Evolutionary conservation across 352 stramenopile species (phyloP), one percentile per base, ranked within the genome.

Genomic region (Elongisporangium anandrum): DNA sequence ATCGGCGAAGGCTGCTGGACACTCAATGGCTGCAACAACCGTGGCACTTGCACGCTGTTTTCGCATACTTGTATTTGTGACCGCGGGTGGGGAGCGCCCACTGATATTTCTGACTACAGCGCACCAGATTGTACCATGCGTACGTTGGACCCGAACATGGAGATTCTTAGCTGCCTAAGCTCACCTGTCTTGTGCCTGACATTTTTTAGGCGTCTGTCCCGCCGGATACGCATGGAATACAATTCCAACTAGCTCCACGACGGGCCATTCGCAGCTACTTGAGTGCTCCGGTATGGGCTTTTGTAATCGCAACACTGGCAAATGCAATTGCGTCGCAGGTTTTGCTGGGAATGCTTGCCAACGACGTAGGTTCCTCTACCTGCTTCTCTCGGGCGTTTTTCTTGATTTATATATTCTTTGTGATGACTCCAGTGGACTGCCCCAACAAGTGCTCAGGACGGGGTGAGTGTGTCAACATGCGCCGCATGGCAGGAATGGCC

Each of bases 261-360:
- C 73, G 21, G 71, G 62, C 10, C 83, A 90, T 53, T 47, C 75
- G 12, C 41, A 68, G 0, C 21, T 84, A 6, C 69, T 82, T 48
- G 92, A 98, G 69, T 98, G 92, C 62, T 95, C 87, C 2, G 87
- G 87, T n/a, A 87, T 90, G 64, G 92, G 92, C 0, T 64, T 77
- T 2, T 98, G 92, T 69, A 70, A 98, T 61, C 76, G 90, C 38
- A 61, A 4, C 29, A 68, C 60, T 17, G 90, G 90, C 21, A 60
- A 65, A 23, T 98, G 93, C 70, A 54, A 57, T 6, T 98, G 92
- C 68, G 91, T 96, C 45, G 53, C 63, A 15, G 89, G 89, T 0
- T 97, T 94, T 64, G 73, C 70, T 6, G 92, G 92, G 15, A 68
- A 57, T 24, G 88, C 90, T 1, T 98, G 93, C 59, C 69, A 97